phyloP scores from a whole-genome alignment of 495 filamentous ascomycete species.

The Lophiostoma macrostomum region DNA sequence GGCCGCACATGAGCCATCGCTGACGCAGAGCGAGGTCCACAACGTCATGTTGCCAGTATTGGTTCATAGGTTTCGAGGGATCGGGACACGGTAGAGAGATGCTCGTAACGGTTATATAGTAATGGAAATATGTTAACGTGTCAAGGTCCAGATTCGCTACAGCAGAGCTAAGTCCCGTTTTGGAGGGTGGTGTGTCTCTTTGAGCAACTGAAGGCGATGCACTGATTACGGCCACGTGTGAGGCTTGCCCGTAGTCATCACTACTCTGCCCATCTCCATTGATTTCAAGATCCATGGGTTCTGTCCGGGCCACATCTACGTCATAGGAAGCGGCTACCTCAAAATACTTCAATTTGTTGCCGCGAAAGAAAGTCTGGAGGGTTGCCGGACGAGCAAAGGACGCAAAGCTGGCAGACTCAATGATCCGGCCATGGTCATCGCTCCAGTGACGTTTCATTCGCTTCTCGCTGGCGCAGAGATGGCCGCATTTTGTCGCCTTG shows the following conservation, averaged over 20 bases:
- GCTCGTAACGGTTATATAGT: constrained; percentile 41
- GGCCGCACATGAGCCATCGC: constrained; percentile 36
- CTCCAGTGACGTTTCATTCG: constrained; percentile 41
- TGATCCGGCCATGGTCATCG: constrained; percentile 36
- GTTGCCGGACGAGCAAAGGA: constrained; percentile 29
- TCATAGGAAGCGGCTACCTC: constrained; percentile 28
- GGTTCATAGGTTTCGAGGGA: background rate
- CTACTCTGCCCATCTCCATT: background rate
- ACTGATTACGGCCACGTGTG: background rate
- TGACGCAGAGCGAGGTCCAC: constrained; percentile 35
- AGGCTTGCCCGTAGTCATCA: background rate
- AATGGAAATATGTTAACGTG: constrained; percentile 41
- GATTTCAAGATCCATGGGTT: background rate
- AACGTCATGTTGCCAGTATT: constrained; percentile 36
- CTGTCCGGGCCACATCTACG: background rate
- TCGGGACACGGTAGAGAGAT: constrained; percentile 38
- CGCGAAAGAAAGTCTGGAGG: constrained; percentile 43
- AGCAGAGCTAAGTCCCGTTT: background rate
- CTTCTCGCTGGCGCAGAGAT: constrained; percentile 39
- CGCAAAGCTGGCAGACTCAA: constrained; percentile 6
- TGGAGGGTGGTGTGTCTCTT: background rate
- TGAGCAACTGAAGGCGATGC: background rate
- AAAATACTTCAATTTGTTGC: constrained; percentile 43
- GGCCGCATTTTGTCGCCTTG: constrained; percentile 30
- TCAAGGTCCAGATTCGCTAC: constrained; percentile 34